Evolutionary conservation across 257 asterid species (phyloP), one percentile per base, ranked within the genome.

Genomic region (Salvia hispanica): DNA sequence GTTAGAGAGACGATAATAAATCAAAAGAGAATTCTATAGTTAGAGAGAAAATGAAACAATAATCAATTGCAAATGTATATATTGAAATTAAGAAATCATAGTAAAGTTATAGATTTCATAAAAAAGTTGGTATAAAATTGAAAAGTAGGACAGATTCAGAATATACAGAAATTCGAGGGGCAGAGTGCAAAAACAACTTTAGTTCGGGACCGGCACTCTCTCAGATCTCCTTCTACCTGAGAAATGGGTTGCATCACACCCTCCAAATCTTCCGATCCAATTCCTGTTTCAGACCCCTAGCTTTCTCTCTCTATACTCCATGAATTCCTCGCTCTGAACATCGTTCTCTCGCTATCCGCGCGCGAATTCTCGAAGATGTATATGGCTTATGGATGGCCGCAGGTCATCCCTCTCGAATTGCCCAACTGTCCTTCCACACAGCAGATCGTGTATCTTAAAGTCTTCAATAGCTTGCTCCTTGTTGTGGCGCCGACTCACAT

Each of bases 351-450:
- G 52, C 48, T 31, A 5, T 67, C 7, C 8, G 11, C 67, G 42
- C 28, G 21, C 43, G 45, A 39, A 42, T 48, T 39, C 36, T 64
- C 75, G 76, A 91, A 86, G 84, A 92, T 94, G 99, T 94, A 94
- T 82, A 91, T 94, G 98, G 96, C 99, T 47, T 94, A 94, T 72
- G 99, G 99, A 83, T 94, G 99, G 98, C 98, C 99, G 70, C 99
- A 91, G 93, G 98, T 91, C 72, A 91, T 94, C 80, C 99, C 99
- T 21, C 74, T 91, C 61, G 93, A 91, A 78, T 81, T 74, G 25
- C 86, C 92, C 2, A 51, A 74, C 39, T 74, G 82, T 67, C 79
- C 92, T 36, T 81, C 93, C 55, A 70, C 84, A 6, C 84, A 83
- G 76, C 87, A 78, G 76, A 94, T 91, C 88, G 84, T 89, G 6